Base-by-base conservation (phyloP, 106 monocot genomes). In the Triglochin maritima region DNA sequence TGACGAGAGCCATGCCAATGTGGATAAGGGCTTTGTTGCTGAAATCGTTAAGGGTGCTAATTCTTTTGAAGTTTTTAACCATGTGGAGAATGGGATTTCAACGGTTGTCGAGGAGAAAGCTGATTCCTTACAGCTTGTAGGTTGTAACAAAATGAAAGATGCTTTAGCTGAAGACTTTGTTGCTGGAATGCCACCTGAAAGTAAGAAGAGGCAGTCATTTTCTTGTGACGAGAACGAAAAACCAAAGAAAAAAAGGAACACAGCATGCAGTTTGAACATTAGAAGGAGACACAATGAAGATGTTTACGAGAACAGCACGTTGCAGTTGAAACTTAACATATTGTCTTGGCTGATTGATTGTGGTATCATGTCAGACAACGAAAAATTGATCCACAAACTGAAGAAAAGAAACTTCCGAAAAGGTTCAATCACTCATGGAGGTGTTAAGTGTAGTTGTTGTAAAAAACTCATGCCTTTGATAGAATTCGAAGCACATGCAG, bases 291-390 rank as follows among this genome's bases (percentile, higher is more conserved):
- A 15, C 7, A 72, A 78, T 45, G 50, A 14, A 45, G 64, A 77
- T 42, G 15, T 64, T 47, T 67, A 73, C 42, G 69, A 70, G 6
- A 63, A 60, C 7, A 62, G 41, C 1, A 13, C 17, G 15, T 43
- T 68, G 49, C 54, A 63, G 7, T 56, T 41, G 50, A 79, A 81
- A 69, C n/a, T 75, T 50, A 86, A 64, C 16, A 59, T 84, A 13
- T 70, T 90, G 56, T 81, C 90, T 53, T 84, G 83, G 79, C 64
- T 90, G 70, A 86, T 90, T 50, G 86, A 86, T 74, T 44, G 68
- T 62, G 83, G 84, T 48, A 44, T 66, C 7, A 12, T 90, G 62
- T 55, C 59, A 50, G 86, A 86, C 50, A 86, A 80, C 70, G 79
- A 81, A 17, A 79, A 58, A 57, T 65, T 84, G 56, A 53, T 77